Evolutionary conservation across 140 eudicot species (phyloP).

Genomic region (Erigeron philadelphicus): DNA sequence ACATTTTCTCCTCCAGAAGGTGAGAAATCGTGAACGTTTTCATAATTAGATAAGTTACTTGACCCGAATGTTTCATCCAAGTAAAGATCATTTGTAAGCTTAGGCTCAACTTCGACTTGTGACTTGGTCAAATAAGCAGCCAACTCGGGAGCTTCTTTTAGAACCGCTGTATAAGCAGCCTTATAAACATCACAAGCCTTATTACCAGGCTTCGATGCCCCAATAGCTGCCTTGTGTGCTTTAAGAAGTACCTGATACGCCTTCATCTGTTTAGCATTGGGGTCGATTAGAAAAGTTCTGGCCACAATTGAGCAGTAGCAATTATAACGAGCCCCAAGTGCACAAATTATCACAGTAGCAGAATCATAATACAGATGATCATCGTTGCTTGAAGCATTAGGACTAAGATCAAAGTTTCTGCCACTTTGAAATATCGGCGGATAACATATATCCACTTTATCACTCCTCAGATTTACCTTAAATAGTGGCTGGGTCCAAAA

Average conservation of each 20-base stretch:
- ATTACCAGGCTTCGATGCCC: slow-evolving; percentile 25
- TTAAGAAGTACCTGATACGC: slow-evolving; percentile 28
- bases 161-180: slow-evolving; percentile 22
- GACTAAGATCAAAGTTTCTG: slow-evolving; percentile 32
- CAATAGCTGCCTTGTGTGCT: slow-evolving; percentile 26
- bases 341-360: slow-evolving; percentile 30
- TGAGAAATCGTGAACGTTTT: slow-evolving; percentile 25
- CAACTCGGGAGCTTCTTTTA: slow-evolving; percentile 29
- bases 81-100: slow-evolving; percentile 21
- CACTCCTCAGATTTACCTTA: slow-evolving; percentile 40
- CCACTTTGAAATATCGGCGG: slow-evolving; percentile 48
- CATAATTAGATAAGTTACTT: slow-evolving; percentile 16
- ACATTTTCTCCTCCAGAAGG: slow-evolving; percentile 24
- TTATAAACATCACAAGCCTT: slow-evolving; percentile 26
- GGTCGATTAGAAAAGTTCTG: slow-evolving; percentile 27
- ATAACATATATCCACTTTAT: slow-evolving; percentile 47
- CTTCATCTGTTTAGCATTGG: slow-evolving; percentile 20
- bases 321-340: slow-evolving; percentile 25
- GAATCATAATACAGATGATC: slow-evolving; percentile 30
- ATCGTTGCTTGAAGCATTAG: slow-evolving; percentile 29
- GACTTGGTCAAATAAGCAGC: slow-evolving; percentile 23
- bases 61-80: slow-evolving; percentile 36
- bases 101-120: slow-evolving; percentile 25
- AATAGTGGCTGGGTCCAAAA: slow-evolving; percentile 37
- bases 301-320: slow-evolving; percentile 28